Evolutionary conservation across 768 basidiomycete species (phyloP).

Genomic region (Chalciporus pseudorubinellus): DNA sequence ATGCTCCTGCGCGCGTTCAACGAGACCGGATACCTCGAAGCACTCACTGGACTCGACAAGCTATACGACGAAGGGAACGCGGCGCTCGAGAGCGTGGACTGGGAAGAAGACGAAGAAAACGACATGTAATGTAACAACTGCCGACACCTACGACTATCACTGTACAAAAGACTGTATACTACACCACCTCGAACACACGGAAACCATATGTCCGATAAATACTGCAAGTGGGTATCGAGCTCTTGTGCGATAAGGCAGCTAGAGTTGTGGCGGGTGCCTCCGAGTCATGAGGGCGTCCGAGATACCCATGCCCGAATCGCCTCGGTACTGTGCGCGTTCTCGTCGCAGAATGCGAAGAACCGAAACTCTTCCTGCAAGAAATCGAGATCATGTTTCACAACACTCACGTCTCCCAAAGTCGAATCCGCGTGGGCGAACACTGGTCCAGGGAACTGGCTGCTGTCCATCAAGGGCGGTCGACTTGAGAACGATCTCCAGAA

Average conservation of each 20-base stretch:
- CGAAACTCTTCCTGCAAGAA: too few species aligned
- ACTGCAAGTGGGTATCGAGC: too few species aligned
- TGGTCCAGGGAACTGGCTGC: too few species aligned
- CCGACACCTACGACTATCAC: not conserved
- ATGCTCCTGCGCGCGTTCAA: slow-evolving; percentile 83
- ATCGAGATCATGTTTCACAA: too few species aligned
- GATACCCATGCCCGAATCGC: slow-evolving; percentile 42
- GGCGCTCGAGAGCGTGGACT: slow-evolving; percentile 67
- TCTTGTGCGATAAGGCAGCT: too few species aligned
- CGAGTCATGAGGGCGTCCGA: slow-evolving; percentile 9
- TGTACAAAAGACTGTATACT: not conserved
- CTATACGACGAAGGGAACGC: slow-evolving; percentile 74
- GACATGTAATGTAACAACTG: not conserved
- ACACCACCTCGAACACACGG: too few species aligned
- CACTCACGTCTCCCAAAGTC: too few species aligned
- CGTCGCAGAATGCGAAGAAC: slow-evolving; percentile 38
- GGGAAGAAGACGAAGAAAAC: slow-evolving; percentile 58
- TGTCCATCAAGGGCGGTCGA: too few species aligned
- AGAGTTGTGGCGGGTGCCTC: too few species aligned
- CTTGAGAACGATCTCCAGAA: too few species aligned
- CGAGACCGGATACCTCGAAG: slow-evolving; percentile 71
- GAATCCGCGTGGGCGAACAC: too few species aligned
- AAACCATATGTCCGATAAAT: too few species aligned
- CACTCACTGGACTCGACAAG: slow-evolving; percentile 74
- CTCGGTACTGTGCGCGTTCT: slow-evolving; percentile 39